phyloP scores from a whole-genome alignment of 116 monocot species.

The Papilionanthe hybrid region DNA sequence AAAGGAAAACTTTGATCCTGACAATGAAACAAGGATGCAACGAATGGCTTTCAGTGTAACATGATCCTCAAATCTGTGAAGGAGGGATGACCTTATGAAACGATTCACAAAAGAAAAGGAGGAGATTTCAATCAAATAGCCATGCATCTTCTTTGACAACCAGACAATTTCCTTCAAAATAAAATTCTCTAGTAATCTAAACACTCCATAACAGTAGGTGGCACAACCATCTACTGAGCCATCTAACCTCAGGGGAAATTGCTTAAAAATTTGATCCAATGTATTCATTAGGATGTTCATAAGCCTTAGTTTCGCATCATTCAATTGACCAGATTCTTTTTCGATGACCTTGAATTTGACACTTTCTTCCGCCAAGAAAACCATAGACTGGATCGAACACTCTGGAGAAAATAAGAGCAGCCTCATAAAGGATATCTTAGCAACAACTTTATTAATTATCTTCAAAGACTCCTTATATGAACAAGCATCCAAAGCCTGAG shows the following conservation, averaged over 20 bases:
- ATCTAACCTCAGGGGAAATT: conserved; percentile 26
- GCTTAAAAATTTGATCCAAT: conserved; percentile 42
- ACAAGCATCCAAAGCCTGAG: conserved; percentile 20
- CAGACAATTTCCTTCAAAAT: conserved; percentile 63
- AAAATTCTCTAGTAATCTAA: conserved; percentile 55
- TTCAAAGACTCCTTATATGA: conserved; percentile 46
- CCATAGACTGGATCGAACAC: conserved; percentile 7
- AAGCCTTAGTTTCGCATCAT: conserved; percentile 47
- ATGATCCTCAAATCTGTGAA: conserved; percentile 82
- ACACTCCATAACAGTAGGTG: conserved; percentile 17
- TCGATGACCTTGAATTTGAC: conserved; percentile 3
- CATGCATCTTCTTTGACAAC: conserved; percentile 34
- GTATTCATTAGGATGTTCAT: conserved; percentile 48
- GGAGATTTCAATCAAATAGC: conserved; percentile 22
- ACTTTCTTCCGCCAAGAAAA: conserved; percentile 12
- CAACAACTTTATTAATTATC: conserved; percentile 39
- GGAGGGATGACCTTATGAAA: conserved; percentile 71
- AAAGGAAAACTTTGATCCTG: conserved; percentile 38
- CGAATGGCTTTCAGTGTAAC: conserved; percentile 57
- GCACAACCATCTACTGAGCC: neutral
- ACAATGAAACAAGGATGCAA: conserved; percentile 44
- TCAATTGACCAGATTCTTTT: conserved; percentile 34
- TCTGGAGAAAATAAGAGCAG: conserved; percentile 52
- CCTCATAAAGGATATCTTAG: conserved; percentile 64
- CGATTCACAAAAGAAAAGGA: conserved; percentile 44